Percentiles rank a stretch among this genome's conserved stretches.
Evolutionary conservation across 2,329 filamentous ascomycete species (phyloP).

Genomic region (Phoma sp.): DNA sequence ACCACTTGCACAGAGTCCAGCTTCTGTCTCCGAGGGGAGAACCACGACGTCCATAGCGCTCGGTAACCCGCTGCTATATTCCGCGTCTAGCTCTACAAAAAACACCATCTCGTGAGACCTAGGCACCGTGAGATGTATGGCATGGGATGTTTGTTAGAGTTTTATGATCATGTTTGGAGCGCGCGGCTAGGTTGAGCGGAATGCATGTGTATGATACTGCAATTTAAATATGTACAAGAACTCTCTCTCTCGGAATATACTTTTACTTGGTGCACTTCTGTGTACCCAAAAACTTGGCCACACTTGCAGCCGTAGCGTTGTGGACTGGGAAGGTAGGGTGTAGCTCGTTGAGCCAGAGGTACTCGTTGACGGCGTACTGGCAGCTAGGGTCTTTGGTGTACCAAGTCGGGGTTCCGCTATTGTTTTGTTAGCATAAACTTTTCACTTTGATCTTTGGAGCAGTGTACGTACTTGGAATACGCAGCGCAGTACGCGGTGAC

Average conservation of each 20-base stretch:
- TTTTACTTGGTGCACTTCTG: constrained; percentile 7
- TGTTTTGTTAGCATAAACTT: constrained; percentile 2
- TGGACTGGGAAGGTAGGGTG: constrained; percentile 71
- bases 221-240: not conserved
- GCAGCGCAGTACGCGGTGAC: constrained; percentile 61
- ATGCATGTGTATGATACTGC: too few relatives aligned
- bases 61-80: too few relatives aligned
- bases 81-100: too few relatives aligned
- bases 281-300: constrained; percentile 28
- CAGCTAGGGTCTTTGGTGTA: constrained; percentile 55
- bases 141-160: too few relatives aligned
- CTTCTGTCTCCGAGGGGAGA: too few relatives aligned
- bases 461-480: constrained; percentile 56
- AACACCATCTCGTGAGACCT: too few relatives aligned
- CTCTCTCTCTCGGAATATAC: not conserved
- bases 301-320: constrained; percentile 61
- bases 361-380: constrained; percentile 64
- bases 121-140: too few relatives aligned
- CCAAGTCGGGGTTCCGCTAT: constrained; percentile 47
- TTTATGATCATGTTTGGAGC: too few relatives aligned
- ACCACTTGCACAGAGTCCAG: too few relatives aligned
- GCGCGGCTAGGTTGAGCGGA: too few relatives aligned
- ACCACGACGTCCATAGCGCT: too few relatives aligned
- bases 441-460: not conserved
- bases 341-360: constrained; percentile 68